phyloP scores from a whole-genome alignment of 1,139 yeast genomes.

The Scheffersomyces cryptocercus region DNA sequence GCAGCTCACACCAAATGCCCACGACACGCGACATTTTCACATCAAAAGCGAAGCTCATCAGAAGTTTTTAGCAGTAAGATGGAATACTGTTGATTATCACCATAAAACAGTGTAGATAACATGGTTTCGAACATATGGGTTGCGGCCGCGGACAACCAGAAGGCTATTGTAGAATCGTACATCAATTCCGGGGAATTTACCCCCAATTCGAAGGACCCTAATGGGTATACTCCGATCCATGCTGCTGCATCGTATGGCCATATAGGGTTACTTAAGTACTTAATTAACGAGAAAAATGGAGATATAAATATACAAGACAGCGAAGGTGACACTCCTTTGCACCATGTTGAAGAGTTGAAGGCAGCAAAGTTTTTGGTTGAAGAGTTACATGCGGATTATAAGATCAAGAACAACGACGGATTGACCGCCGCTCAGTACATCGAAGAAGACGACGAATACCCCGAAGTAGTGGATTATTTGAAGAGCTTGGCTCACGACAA shows the following conservation, averaged over 20 bases:
- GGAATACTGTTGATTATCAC: too few species aligned
- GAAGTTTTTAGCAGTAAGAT: too few species aligned
- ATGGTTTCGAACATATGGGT: conserved; percentile 82
- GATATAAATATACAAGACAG: conserved; percentile 77
- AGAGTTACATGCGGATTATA: conserved; percentile 65
- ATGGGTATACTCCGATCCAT: conserved; percentile 94
- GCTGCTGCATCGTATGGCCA: conserved; percentile 97
- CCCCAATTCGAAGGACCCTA: conserved; percentile 79
- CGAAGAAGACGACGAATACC: conserved; percentile 84
- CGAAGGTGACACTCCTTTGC: conserved; percentile 96
- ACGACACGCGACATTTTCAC: too few species aligned
- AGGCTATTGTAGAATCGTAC: conserved; percentile 55
- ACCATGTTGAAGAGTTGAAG: conserved; percentile 74
- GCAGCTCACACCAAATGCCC: too few species aligned
- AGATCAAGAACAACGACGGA: conserved; percentile 67
- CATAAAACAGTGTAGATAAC: background rate
- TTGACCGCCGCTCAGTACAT: conserved; percentile 67
- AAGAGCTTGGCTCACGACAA: conserved; percentile 45
- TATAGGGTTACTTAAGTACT: conserved; percentile 57
- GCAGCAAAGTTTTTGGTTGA: conserved; percentile 69
- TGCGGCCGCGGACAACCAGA: conserved; percentile 86
- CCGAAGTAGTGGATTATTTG: conserved; percentile 71
- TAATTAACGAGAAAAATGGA: conserved; percentile 62
- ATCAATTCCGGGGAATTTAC: conserved; percentile 53
- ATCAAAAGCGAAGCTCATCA: too few species aligned